phyloP scores from a whole-genome alignment of 352 stramenopile species.

The Globisporangium lucens region DNA sequence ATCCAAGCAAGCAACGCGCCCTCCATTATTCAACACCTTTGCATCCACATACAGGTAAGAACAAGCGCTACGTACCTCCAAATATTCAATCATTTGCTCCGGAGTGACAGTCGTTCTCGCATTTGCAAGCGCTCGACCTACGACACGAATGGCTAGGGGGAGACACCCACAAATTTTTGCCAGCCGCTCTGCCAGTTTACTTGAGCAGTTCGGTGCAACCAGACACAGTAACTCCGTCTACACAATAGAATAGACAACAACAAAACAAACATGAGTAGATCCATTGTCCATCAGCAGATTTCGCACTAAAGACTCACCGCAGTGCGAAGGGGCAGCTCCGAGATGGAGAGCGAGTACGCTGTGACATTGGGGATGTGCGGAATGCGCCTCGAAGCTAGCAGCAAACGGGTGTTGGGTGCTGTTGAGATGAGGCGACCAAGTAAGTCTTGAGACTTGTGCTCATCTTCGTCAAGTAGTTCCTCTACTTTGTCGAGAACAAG shows the following conservation, averaged over 20 bases:
- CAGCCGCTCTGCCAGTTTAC: conserved; percentile 54
- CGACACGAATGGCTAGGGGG: conserved; percentile 77
- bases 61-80: conserved; percentile 36
- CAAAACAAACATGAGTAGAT: background rate
- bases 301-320: conserved; percentile 33
- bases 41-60: background rate
- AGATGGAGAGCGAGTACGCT: conserved; percentile 71
- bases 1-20: background rate
- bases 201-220: conserved; percentile 56
- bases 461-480: conserved; percentile 73
- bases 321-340: conserved; percentile 63
- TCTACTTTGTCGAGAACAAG: conserved; percentile 82
- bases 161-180: conserved; percentile 76
- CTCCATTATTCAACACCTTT: background rate
- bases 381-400: conserved; percentile 68
- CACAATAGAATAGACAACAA: conserved; percentile 6
- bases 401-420: conserved; percentile 58
- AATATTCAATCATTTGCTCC: conserved; percentile 79
- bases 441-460: conserved; percentile 66
- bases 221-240: conserved; percentile 72
- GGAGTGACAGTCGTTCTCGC: conserved; percentile 66
- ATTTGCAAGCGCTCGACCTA: conserved; percentile 73
- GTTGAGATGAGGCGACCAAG: conserved; percentile 69
- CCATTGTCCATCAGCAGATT: background rate
- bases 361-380: conserved; percentile 79